Base-by-base conservation (phyloP, 345 rosid species). In the Heritiera littoralis region DNA sequence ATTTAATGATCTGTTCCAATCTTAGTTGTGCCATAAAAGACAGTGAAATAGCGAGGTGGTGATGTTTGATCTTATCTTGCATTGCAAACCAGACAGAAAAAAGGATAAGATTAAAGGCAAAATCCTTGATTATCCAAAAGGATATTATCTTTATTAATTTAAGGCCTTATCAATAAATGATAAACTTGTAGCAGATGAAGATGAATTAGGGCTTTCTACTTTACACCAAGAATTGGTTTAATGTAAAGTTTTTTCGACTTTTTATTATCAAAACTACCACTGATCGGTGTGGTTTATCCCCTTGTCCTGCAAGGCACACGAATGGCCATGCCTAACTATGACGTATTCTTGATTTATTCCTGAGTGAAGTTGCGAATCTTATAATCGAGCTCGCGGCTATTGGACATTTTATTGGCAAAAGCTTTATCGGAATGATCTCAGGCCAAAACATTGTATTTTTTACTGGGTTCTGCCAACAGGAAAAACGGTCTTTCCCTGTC, bases 31-130 rank as follows among this genome's bases (percentile, higher is more conserved):
- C 18, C 60, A 56, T 18, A 28, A 54, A 54, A 6, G 59, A 54
- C 59, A 54, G 60, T 7, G 1, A 18, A 56, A 56, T 63, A 13
- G 66, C 8, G 12, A 10, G 64, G 15, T 11, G 66, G 41, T 11
- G 66, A 30, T 72, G 46, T 54, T 72, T 72, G 76, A 52, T 32
- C 61, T 72, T 72, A 72, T 52, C 75, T 72, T 51, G 45, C 41
- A 32, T 18, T 51, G 45, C 7, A 51, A 51, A 51, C 28, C 75
- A 15, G 60, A 12, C 75, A 30, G 43, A 17, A 48, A 49, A 28
- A 7, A 13, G 14, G 23, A 35, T 71, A 14, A 45, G 14, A 71
- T 17, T 30, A 51, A 54, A 72, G 63, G 76, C 48, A 51, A 72
- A 49, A 70, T 13, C 74, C 55, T 70, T 6, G 41, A 48, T 70